A percentile compares a stretch with the other conserved stretches of the same genome.
Evolutionary conservation across 1,284 basidiomycete genomes (phyloP).

Genomic region (Schizopora paradoxa): DNA sequence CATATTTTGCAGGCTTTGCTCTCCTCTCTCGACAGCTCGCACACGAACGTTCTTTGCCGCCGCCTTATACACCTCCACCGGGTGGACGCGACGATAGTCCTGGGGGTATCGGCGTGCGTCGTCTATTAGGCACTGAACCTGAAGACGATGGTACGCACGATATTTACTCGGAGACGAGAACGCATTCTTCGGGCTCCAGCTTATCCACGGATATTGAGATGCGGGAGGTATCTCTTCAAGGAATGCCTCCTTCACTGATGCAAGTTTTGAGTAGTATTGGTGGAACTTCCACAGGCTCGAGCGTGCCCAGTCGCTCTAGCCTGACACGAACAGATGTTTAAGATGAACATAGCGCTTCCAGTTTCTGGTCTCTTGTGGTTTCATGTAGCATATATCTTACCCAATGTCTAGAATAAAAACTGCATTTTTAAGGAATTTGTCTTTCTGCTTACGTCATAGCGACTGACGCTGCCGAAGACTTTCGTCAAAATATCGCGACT

Average conservation of each 20-base stretch:
- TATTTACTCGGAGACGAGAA: slow-evolving; percentile 12
- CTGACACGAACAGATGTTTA: too few relatives aligned
- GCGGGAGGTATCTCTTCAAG: slow-evolving; percentile 14
- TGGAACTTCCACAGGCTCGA: too few relatives aligned
- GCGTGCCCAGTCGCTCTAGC: too few relatives aligned
- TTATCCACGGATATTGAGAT: slow-evolving; percentile 9
- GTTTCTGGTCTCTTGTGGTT: neutral
- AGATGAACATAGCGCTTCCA: too few relatives aligned
- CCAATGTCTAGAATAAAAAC: too few relatives aligned
- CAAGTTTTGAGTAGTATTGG: neutral
- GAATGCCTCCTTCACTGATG: slow-evolving; percentile 11
- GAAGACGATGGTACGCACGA: slow-evolving; percentile 18
- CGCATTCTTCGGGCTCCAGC: neutral
- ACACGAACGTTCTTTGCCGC: slow-evolving; percentile 32
- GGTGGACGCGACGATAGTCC: neutral
- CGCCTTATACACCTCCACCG: slow-evolving; percentile 12
- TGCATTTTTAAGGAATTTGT: too few relatives aligned
- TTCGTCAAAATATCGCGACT: neutral
- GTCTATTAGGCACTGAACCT: slow-evolving; percentile 8
- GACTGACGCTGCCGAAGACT: neutral
- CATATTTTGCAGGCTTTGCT: slow-evolving; percentile 41
- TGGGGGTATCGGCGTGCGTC: slow-evolving; percentile 6
- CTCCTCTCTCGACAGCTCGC: slow-evolving; percentile 45
- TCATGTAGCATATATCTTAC: neutral
- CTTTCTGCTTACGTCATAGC: too few relatives aligned